phyloP scores from a whole-genome alignment of 2,329 filamentous ascomycete genomes.

The Metarhizium humberi region DNA sequence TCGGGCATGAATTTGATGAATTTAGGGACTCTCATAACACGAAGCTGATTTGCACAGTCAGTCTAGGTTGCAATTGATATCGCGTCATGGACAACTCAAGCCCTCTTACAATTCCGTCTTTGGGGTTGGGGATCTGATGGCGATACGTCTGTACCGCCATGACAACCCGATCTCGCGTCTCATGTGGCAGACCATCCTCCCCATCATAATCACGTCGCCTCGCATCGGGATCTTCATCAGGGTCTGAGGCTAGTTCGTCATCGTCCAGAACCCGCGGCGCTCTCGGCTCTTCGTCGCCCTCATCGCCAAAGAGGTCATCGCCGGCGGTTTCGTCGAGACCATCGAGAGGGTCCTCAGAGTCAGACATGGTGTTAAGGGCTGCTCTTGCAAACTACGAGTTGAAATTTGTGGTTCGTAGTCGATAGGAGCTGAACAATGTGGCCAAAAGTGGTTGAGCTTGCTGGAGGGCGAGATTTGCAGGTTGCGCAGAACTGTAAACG shows the following conservation, averaged over 20 bases:
- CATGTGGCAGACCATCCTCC: conserved; percentile 34
- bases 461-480: background rate
- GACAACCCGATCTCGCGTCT: conserved; percentile 46
- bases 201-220: conserved; percentile 30
- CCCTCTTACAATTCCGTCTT: conserved; percentile 55
- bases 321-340: conserved; percentile 41
- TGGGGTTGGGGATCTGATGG: conserved; percentile 61
- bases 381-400: background rate
- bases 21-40: conserved; percentile 60
- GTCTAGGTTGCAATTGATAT: background rate
- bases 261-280: conserved; percentile 55
- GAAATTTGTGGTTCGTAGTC: background rate
- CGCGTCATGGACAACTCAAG: background rate
- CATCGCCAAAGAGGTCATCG: conserved; percentile 55
- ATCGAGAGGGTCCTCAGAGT: conserved; percentile 45
- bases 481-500: no score
- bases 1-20: conserved; percentile 64
- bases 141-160: conserved; percentile 57
- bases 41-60: conserved; percentile 38
- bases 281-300: conserved; percentile 45
- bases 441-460: background rate
- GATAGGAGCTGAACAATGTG: background rate
- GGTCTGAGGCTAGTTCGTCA: conserved; percentile 46
- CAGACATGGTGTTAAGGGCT: conserved; percentile 35
- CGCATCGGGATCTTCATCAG: conserved; percentile 31